Conservation (phyloP, 768 basidiomycete species). For the Auriscalpium microsporum region DNA sequence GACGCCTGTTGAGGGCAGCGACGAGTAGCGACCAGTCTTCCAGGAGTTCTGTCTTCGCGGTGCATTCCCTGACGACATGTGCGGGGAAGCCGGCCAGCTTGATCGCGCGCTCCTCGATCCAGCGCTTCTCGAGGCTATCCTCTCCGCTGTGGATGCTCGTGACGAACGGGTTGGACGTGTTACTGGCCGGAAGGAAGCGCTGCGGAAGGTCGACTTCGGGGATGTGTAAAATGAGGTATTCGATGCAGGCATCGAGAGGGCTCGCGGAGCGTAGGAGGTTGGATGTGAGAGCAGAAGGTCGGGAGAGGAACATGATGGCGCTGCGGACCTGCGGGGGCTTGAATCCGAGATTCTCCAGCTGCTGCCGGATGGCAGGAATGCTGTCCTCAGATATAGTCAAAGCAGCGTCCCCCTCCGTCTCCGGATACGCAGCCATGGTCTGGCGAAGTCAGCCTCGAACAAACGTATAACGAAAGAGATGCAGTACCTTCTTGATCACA, state of each 20-base stretch:
- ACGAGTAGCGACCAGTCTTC: conserved; percentile 49
- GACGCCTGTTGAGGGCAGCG: conserved; percentile 41
- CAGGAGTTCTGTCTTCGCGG: conserved; percentile 27
- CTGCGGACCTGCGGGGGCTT: conserved; percentile 41
- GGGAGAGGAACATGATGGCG: conserved; percentile 47
- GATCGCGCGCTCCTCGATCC: conserved; percentile 72
- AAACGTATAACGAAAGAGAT: neutral
- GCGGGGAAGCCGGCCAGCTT: conserved; percentile 82
- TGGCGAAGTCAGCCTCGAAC: conserved; percentile 19
- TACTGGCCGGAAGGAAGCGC: conserved; percentile 55
- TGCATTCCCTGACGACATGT: conserved; percentile 53
- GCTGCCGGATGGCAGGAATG: conserved; percentile 34
- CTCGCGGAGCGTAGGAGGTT: conserved; percentile 51
- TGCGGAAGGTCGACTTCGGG: conserved; percentile 84
- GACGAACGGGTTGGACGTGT: conserved; percentile 64
- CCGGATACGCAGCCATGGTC: conserved; percentile 46
- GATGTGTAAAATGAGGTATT: conserved; percentile 74
- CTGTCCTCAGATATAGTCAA: conserved; percentile 36
- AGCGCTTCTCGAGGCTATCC: conserved; percentile 60
- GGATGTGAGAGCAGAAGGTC: conserved; percentile 48
- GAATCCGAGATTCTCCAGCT: conserved; percentile 66
- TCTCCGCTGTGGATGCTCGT: conserved; percentile 54
- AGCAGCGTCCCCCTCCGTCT: conserved; percentile 29
- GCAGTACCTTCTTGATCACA: conserved; percentile 62
- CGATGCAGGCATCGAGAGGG: conserved; percentile 71